Percentiles rank a stretch among this genome's conserved stretches.
Conservation (phyloP, 2,329 filamentous ascomycete species). For the Gliomastix tumulicola region DNA sequence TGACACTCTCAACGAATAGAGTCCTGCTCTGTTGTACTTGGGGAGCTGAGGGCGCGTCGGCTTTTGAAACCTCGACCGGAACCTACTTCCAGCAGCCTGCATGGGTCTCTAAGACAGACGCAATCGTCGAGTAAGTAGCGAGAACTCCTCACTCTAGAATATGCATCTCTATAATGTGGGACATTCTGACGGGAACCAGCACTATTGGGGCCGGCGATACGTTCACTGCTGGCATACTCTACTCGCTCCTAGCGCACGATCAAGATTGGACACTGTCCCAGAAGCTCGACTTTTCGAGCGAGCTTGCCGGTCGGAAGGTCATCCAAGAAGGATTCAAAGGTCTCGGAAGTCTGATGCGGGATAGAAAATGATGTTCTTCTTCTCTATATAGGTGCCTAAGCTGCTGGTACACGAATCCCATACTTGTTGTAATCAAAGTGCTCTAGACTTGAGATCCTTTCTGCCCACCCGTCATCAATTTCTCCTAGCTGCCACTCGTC, state of each 20-base stretch:
- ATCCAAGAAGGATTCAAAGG: neutral
- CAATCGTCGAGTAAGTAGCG: neutral
- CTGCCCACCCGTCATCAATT: slow-evolving; percentile 21
- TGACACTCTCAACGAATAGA: too few species aligned
- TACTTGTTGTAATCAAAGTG: slow-evolving; percentile 21
- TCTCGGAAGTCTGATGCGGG: too few species aligned
- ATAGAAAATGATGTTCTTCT: too few species aligned
- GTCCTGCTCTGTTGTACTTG: neutral
- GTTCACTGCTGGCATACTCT: neutral
- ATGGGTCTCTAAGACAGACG: neutral
- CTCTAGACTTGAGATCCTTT: slow-evolving; percentile 18
- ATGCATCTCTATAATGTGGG: too few species aligned
- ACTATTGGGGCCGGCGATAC: neutral
- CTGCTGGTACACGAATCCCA: slow-evolving; percentile 2
- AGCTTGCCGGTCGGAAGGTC: neutral
- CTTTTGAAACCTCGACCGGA: neutral
- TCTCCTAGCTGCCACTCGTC: slow-evolving; percentile 16
- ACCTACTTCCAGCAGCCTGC: neutral
- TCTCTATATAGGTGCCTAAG: too few species aligned
- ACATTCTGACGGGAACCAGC: too few species aligned
- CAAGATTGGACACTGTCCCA: neutral
- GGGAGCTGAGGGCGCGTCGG: neutral
- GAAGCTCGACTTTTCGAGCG: neutral
- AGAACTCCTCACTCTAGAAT: too few species aligned
- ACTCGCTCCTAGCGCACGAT: neutral